Evolutionary conservation across 2,329 filamentous ascomycete genomes (phyloP), one percentile per base, ranked within the genome.

Genomic region (Nannizziopsis barbatae): DNA sequence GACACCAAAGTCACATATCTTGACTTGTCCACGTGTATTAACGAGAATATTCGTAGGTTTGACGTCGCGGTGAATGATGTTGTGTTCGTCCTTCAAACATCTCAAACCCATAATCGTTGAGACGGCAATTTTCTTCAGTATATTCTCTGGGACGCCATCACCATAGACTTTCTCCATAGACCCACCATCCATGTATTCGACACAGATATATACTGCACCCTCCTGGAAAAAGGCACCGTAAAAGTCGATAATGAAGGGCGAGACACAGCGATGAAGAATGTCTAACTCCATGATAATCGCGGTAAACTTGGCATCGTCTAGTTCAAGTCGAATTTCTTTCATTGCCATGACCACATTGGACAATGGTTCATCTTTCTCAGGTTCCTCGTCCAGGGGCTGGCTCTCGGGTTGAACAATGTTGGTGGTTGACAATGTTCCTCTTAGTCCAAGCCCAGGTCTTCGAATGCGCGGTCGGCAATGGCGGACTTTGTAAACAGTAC

Each of bases 181-280:
- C 6, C 92, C 92, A 41, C 92, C 92, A 62, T 98, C 89, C 92
- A 98, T 98, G 68, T 88, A 95, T 68, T 98, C 92, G 65, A 98
- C 95, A 69, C 92, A 98, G 65, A 98, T 96, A 67, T 98, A 98
- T 1, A 98, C 92, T 0, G 92, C 92, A 22, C 92, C 90, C 70
- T 98, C 92, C 62, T 98, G 92, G 74, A 95, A 98, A 65, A 98
- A 98, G 4, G 92, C 92, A 0, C 92, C 92, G 64, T 96, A 98
- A 60, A 98, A 98, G 62, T 98, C 90, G 65, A 98, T 92, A 57
- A 98, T 96, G 66, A 90, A 95, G 0, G 92, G 90, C 1, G 88
- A 95, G 2, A 92, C 75, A 61, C 92, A 98, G 58, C 92, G 85
- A 68, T 98, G 92, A 2, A 98, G 73, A 54, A 98, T 90, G 60